Percentiles rank a stretch among this genome's conserved stretches.
Evolutionary conservation across 108 stramenopile species (phyloP).

Genomic region (Cyclotella baltica): DNA sequence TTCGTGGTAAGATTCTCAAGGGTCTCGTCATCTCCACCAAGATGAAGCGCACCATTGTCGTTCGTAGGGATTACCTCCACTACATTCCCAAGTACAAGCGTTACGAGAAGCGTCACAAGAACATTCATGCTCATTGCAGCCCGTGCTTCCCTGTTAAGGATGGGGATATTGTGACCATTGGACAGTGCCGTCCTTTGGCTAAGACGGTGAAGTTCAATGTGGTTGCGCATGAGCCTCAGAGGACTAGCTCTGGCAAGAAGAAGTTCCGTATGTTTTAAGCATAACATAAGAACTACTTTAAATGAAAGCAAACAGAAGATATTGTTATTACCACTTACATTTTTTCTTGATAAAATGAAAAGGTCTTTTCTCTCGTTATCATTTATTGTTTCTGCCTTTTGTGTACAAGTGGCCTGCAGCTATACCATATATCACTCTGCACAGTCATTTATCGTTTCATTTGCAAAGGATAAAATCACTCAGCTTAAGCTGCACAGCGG

Average conservation of each 20-base stretch:
- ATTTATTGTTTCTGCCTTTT: too few relatives aligned
- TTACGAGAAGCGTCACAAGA: constrained; percentile 99
- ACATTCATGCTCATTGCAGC: constrained; percentile 97
- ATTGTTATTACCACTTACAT: too few relatives aligned
- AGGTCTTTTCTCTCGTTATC: too few relatives aligned
- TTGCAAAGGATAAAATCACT: too few relatives aligned
- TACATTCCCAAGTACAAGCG: constrained; percentile 99
- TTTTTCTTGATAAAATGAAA: too few relatives aligned
- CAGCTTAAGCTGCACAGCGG: too few relatives aligned
- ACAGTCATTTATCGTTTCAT: too few relatives aligned
- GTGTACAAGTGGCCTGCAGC: too few relatives aligned
- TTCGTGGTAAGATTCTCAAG: constrained; percentile 98
- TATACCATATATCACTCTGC: too few relatives aligned
- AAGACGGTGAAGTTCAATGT: constrained; percentile 99
- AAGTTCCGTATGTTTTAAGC: constrained; percentile 92
- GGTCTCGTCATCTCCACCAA: constrained; percentile 99
- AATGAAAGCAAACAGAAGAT: too few relatives aligned
- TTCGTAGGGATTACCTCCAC: constrained; percentile 99
- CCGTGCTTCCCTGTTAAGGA: constrained; percentile 98
- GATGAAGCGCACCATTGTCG: constrained; percentile 99
- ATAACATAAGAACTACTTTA: constrained; percentile 3
- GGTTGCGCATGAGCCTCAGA: constrained; percentile 82
- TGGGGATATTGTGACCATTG: constrained; percentile 99
- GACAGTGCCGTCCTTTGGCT: constrained; percentile 99
- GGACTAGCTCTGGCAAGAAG: constrained; percentile 85